phyloP scores from a whole-genome alignment of 768 basidiomycete species.

The Hemileccinum rubropunctum region DNA sequence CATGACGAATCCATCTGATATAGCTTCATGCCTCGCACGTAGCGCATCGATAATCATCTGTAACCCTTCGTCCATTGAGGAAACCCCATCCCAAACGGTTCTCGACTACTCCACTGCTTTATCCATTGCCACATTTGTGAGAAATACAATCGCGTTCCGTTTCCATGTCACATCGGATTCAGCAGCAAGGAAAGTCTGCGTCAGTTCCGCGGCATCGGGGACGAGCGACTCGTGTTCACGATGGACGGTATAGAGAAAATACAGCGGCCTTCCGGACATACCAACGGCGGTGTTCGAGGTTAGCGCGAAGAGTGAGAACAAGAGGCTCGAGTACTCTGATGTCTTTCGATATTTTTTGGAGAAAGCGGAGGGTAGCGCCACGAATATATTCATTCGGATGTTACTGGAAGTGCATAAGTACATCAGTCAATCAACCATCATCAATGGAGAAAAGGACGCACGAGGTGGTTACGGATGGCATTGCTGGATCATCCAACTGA shows the following conservation, averaged over 20 bases:
- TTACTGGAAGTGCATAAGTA: slow-evolving; percentile 57
- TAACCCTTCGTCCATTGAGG: slow-evolving; percentile 82
- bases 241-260: slow-evolving; percentile 90
- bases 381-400: slow-evolving; percentile 99
- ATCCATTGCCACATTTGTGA: slow-evolving; percentile 80
- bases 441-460: slow-evolving; percentile 27
- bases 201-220: slow-evolving; percentile 93
- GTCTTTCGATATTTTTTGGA: slow-evolving; percentile 94
- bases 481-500: slow-evolving; percentile 52
- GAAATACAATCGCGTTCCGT: slow-evolving; percentile 95
- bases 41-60: slow-evolving; percentile 90
- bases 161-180: slow-evolving; percentile 97
- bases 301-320: slow-evolving; percentile 88
- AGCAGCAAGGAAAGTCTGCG: slow-evolving; percentile 93
- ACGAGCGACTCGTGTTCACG: slow-evolving; percentile 93
- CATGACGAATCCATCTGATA: slow-evolving; percentile 93
- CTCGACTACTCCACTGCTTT: slow-evolving; percentile 92
- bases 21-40: too few relatives aligned
- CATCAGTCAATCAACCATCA: not conserved
- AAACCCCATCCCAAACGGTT: slow-evolving; percentile 77
- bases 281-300: slow-evolving; percentile 95
- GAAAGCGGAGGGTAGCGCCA: slow-evolving; percentile 93
- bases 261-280: slow-evolving; percentile 99
- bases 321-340: slow-evolving; percentile 93
- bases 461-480: slow-evolving; percentile 96